These are phyloP conservation scores for Oldenlandia corymbosa DNA, from an alignment of 257 asterid species.

Conservation along the genomic window DNA sequence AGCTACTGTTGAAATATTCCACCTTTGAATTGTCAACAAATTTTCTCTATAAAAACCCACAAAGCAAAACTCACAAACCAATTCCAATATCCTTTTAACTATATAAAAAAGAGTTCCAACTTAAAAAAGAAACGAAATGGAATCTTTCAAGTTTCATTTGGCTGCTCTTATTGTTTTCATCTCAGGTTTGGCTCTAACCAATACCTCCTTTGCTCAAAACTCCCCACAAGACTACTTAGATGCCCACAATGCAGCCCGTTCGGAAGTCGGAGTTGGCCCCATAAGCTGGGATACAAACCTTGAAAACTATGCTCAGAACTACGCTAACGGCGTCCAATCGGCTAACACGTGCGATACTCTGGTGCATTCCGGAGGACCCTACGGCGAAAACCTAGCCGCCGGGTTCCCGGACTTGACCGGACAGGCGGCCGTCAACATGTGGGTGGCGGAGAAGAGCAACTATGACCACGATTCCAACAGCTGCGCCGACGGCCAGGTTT, in stretches of 20 bases:
- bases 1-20: too few relatives aligned
- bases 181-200: background rate
- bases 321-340: slow-evolving; percentile 22
- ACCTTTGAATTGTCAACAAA: too few relatives aligned
- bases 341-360: slow-evolving; percentile 32
- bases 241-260: slow-evolving; percentile 36
- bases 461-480: slow-evolving; percentile 30
- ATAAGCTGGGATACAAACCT: slow-evolving; percentile 38
- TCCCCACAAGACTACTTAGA: slow-evolving; percentile 17
- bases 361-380: slow-evolving; percentile 30
- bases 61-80: too few relatives aligned
- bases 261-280: slow-evolving; percentile 26
- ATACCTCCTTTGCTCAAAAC: slow-evolving; percentile 22
- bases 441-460: slow-evolving; percentile 30
- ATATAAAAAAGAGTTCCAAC: too few relatives aligned
- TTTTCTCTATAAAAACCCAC: too few relatives aligned
- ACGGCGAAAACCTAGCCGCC: slow-evolving; percentile 42
- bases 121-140: too few relatives aligned
- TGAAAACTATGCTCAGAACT: slow-evolving; percentile 37
- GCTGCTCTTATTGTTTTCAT: background rate
- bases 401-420: slow-evolving; percentile 27
- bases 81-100: too few relatives aligned
- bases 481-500: slow-evolving; percentile 21
- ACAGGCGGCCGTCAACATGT: slow-evolving; percentile 23
- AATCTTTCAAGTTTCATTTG: background rate